Conservation (phyloP, 176 grass and related monocot genomes). For the Rhipidocladum racemiflorum region DNA sequence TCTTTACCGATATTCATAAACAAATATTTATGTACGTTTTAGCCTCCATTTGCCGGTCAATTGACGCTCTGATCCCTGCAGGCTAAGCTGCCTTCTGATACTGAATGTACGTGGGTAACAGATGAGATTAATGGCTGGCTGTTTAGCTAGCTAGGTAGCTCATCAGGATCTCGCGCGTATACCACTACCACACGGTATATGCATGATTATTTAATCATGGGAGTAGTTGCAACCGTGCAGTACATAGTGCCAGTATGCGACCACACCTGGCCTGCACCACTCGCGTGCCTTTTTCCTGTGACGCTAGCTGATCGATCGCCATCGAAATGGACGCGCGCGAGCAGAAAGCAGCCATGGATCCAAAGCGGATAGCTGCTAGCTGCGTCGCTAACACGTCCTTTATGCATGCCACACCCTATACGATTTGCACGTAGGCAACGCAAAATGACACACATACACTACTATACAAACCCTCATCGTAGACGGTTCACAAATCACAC, state of each 20-base stretch:
- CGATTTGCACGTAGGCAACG: not conserved
- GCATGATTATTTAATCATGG: slow-evolving; percentile 5
- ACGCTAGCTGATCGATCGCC: not conserved
- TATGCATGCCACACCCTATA: too few relatives aligned
- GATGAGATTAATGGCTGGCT: not conserved
- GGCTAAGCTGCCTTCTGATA: not conserved
- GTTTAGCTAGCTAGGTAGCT: not conserved
- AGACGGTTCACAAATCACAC: too few relatives aligned
- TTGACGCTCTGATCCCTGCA: not conserved
- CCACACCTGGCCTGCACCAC: not conserved
- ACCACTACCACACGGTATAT: not conserved
- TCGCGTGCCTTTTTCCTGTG: not conserved
- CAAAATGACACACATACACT: not conserved
- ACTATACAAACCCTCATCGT: too few relatives aligned
- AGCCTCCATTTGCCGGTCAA: not conserved
- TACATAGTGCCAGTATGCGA: not conserved
- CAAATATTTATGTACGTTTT: not conserved
- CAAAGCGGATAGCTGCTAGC: not conserved
- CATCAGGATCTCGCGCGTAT: not conserved
- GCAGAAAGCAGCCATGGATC: not conserved
- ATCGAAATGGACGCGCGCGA: not conserved
- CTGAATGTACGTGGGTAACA: not conserved
- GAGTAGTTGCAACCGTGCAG: not conserved
- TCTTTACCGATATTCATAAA: not conserved
- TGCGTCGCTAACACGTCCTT: not conserved